Percentiles rank a stretch among this genome's conserved stretches.
phyloP scores from a whole-genome alignment of 371 early-diverging fungal species.

The Circinella minor region DNA sequence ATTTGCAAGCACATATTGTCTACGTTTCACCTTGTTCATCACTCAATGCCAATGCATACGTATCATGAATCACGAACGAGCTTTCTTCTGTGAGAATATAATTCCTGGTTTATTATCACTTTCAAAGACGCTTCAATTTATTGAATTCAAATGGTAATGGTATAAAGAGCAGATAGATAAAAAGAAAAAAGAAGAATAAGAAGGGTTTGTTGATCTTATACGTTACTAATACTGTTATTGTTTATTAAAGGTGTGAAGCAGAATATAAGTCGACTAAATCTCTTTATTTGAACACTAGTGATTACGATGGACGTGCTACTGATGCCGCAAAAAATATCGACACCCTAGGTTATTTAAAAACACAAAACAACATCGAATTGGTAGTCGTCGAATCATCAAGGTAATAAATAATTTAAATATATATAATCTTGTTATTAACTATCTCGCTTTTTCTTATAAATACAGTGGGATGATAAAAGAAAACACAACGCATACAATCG shows the following conservation, averaged over 20 bases:
- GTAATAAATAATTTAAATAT: neutral
- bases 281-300: neutral
- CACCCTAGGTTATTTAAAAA: neutral
- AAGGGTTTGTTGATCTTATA: too few relatives aligned
- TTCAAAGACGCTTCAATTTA: too few relatives aligned
- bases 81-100: too few relatives aligned
- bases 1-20: too few relatives aligned
- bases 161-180: too few relatives aligned
- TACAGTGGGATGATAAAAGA: neutral
- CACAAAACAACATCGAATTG: neutral
- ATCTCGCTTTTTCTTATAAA: neutral
- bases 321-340: neutral
- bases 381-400: constrained; percentile 1
- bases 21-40: too few relatives aligned
- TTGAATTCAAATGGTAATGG: too few relatives aligned
- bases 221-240: too few relatives aligned
- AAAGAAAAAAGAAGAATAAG: too few relatives aligned
- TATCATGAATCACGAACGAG: too few relatives aligned
- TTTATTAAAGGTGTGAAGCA: neutral
- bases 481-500: neutral
- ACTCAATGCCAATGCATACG: too few relatives aligned
- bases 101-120: too few relatives aligned
- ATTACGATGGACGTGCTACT: neutral
- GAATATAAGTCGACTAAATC: neutral
- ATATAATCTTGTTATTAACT: neutral